Evolutionary conservation across 352 stramenopile species (phyloP), one percentile per base, ranked within the genome.

Genomic region (Phytophthora constricta): DNA sequence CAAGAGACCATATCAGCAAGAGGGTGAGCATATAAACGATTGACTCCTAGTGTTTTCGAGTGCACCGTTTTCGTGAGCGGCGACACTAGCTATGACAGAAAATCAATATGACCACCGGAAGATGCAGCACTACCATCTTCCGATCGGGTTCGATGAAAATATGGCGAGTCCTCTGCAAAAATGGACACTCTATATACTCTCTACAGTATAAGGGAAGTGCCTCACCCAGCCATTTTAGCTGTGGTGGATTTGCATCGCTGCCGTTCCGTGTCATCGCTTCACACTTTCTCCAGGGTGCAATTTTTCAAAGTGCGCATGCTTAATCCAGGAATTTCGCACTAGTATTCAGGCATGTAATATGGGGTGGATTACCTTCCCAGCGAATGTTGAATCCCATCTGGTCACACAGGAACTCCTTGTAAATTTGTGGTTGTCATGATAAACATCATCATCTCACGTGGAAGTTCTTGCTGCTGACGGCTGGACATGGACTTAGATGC

Each of bases 401-500:
- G 58, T 48, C 58, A 66, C 3, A 48, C 49, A 2, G 49, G 39
- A 66, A 66, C 27, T 60, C 20, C 31, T 52, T 37, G 31, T 37
- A 11, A 37, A 62, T 17, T 17, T 53, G 41, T 13, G 54, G 39
- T 17, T 20, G 41, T n/a, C 27, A 8, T 43, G 3, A 20, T 11
- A 1, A 43, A 23, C 54, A 54, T 62, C 8, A 41, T 13, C n/a
- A 54, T 26, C 34, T 59, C 51, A 5, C 37, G 51, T 1, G 51
- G 20, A 3, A 59, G 19, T 2, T 33, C 16, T 0, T 58, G 37
- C 1, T 19, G 23, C 14, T 28, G 16, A 13, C 19, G 22, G 5
- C 22, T 7, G 13, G 5, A 11, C 31, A 37, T 37, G 31, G n/a
- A n/a, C n/a, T 37, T 37, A 13, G 31, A 37, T 11, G 31, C n/a